phyloP scores from a whole-genome alignment of 352 stramenopile genomes.

The Globisporangium barbulae region DNA sequence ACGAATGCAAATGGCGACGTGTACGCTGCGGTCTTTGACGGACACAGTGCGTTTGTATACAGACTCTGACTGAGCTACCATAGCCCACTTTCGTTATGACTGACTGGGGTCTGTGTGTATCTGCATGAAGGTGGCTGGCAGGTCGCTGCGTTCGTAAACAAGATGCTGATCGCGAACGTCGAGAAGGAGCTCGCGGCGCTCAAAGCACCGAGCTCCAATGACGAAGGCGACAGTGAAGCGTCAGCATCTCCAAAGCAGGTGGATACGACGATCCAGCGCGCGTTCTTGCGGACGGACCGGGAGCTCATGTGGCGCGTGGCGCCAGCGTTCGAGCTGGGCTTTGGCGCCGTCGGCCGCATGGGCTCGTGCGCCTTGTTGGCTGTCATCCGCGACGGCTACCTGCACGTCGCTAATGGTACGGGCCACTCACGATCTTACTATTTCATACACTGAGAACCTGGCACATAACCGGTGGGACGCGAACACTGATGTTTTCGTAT shows the following conservation, averaged over 20 bases:
- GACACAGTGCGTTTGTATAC: constrained; percentile 53
- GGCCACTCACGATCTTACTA: too few species aligned
- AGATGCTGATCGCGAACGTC: constrained; percentile 78
- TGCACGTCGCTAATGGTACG: constrained; percentile 79
- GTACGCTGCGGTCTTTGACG: constrained; percentile 85
- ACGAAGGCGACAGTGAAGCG: background rate
- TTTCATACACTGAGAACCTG: too few species aligned
- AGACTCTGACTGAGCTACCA: background rate
- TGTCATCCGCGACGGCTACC: constrained; percentile 53
- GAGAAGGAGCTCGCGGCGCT: constrained; percentile 45
- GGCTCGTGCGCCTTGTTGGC: constrained; percentile 83
- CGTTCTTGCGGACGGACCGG: constrained; percentile 84
- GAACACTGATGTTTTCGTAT: too few species aligned
- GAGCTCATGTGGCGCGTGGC: constrained; percentile 76
- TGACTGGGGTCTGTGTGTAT: background rate
- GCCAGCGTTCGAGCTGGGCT: constrained; percentile 85
- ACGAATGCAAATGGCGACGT: constrained; percentile 64
- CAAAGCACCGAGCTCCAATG: background rate
- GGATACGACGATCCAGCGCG: constrained; percentile 59
- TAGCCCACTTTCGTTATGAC: background rate
- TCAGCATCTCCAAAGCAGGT: constrained; percentile 31
- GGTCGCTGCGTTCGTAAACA: constrained; percentile 80
- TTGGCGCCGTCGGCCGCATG: constrained; percentile 80
- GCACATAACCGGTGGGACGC: background rate
- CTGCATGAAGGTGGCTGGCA: constrained; percentile 82